Evolutionary conservation across 768 basidiomycete species (phyloP).

Genomic region (Kwoniella newhampshirensis): DNA sequence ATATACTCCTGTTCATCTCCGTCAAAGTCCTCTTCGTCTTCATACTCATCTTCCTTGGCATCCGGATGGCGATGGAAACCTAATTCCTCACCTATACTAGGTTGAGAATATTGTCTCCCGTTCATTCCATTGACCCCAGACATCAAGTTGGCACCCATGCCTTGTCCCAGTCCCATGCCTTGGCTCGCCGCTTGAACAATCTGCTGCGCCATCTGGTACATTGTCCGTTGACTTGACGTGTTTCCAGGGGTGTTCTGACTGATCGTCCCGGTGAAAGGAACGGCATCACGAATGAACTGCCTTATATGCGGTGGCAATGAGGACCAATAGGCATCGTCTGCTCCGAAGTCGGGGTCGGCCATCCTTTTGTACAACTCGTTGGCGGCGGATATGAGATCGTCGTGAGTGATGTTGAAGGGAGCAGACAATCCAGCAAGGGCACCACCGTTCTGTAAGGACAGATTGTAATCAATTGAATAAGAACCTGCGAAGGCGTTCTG

Average conservation of each 20-base stretch:
- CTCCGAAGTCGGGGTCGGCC: conserved; percentile 55
- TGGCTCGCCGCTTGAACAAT: conserved; percentile 56
- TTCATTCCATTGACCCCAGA: conserved; percentile 38
- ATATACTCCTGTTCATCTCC: conserved; percentile 38
- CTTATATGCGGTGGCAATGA: conserved; percentile 68
- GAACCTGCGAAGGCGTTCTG: conserved; percentile 30
- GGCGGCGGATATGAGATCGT: conserved; percentile 64
- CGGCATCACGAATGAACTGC: conserved; percentile 64
- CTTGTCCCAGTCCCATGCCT: conserved; percentile 45
- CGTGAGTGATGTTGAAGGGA: conserved; percentile 56
- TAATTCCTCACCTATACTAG: conserved; percentile 41
- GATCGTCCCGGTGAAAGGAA: conserved; percentile 54
- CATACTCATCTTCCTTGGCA: conserved; percentile 37
- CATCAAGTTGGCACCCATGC: conserved; percentile 57
- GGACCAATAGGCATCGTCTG: conserved; percentile 70
- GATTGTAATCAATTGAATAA: conserved; percentile 35
- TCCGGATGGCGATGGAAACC: conserved; percentile 52
- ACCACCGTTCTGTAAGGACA: conserved; percentile 16
- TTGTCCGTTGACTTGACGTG: conserved; percentile 61
- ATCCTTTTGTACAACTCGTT: conserved; percentile 65
- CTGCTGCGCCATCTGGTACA: conserved; percentile 70
- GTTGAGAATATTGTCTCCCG: conserved; percentile 21
- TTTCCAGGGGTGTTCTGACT: conserved; percentile 47
- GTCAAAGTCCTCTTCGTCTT: conserved; percentile 44
- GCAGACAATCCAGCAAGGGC: conserved; percentile 19